phyloP scores from a whole-genome alignment of 1,284 basidiomycete species.

The Trichosporon sp. region DNA sequence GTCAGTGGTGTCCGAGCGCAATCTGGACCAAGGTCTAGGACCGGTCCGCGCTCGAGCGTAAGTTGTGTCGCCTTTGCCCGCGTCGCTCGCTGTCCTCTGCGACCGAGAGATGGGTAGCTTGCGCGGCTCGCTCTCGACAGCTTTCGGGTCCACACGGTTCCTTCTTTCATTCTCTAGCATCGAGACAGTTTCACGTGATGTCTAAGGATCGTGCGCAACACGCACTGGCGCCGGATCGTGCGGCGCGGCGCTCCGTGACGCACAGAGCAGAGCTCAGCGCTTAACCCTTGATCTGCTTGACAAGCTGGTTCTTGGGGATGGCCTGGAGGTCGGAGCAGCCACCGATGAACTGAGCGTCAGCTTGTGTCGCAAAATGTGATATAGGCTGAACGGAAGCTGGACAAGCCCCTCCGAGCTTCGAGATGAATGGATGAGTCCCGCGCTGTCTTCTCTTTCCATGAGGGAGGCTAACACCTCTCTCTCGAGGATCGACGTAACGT shows the following conservation, averaged over 20 bases:
- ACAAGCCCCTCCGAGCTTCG: background rate
- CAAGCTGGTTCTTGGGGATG: conserved; percentile 45
- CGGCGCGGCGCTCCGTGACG: background rate
- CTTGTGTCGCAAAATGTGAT: background rate
- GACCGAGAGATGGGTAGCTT: background rate
- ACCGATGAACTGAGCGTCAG: conserved; percentile 50
- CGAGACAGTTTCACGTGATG: conserved; percentile 4
- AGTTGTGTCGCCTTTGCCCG: background rate
- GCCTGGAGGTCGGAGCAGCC: conserved; percentile 55
- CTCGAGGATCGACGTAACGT: no score
- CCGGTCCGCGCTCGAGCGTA: background rate
- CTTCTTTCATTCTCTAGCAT: background rate
- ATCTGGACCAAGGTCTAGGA: background rate
- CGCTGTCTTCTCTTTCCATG: no score
- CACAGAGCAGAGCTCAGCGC: background rate
- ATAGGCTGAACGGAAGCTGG: background rate
- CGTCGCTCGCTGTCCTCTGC: background rate
- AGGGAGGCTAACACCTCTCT: no score
- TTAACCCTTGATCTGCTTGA: conserved; percentile 42
- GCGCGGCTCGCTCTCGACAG: background rate
- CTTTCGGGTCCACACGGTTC: conserved; percentile 22
- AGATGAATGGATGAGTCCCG: background rate
- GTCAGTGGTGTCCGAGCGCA: background rate
- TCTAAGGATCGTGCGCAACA: conserved; percentile 20
- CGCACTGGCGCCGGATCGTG: background rate